Evolutionary conservation across 2,329 filamentous ascomycete genomes (phyloP).

Genomic region (Berkeleyomyces rouxiae): DNA sequence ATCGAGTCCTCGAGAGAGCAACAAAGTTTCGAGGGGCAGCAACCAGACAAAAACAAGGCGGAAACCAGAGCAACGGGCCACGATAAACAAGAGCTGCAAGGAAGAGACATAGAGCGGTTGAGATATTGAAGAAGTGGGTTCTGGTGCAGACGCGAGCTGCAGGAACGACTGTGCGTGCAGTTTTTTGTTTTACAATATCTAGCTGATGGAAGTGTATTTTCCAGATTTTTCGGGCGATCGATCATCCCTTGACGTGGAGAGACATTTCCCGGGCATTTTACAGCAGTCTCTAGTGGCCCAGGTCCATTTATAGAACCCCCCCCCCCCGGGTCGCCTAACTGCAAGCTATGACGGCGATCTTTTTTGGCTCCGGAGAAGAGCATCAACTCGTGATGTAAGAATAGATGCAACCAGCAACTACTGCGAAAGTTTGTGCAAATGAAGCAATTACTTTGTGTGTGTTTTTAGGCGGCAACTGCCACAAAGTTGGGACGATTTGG

Average conservation of each 20-base stretch:
- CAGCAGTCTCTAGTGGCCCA: neutral
- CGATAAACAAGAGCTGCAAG: neutral
- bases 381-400: no score
- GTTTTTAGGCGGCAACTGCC: no score
- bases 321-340: no score
- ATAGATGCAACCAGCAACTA: no score
- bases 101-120: neutral
- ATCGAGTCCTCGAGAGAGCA: neutral
- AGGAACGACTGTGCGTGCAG: constrained; percentile 2
- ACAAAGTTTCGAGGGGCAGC: neutral
- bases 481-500: no score
- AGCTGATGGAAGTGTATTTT: neutral
- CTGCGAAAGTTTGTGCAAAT: no score
- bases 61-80: constrained; percentile 1
- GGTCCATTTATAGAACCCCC: neutral
- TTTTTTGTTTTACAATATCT: neutral
- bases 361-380: no score
- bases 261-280: neutral
- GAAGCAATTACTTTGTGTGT: no score
- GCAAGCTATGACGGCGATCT: no score
- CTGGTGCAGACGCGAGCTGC: constrained; percentile 8
- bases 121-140: neutral
- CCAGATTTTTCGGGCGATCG: neutral
- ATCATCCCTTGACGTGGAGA: neutral
- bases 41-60: neutral